Percentiles rank a stretch among this genome's conserved stretches.
phyloP scores from a whole-genome alignment of 2,329 filamentous ascomycete species.

The Leptographium radiaticola region DNA sequence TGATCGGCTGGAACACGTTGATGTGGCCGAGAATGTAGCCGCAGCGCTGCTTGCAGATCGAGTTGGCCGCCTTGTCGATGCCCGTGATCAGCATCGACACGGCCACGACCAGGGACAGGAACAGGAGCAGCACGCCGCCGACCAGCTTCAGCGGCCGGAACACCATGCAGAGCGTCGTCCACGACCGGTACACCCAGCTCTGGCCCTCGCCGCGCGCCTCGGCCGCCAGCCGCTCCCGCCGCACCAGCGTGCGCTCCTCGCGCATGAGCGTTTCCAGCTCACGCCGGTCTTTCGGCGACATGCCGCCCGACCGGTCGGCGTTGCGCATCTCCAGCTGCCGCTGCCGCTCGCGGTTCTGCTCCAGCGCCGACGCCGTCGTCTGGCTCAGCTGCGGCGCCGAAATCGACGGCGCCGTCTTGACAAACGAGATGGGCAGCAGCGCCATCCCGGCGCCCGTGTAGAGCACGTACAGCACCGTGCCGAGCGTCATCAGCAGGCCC shows the following conservation, averaged over 20 bases:
- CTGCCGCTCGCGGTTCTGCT: conserved; percentile 82
- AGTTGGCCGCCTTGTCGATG: conserved; percentile 95
- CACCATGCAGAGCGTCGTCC: conserved; percentile 69
- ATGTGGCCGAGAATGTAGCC: conserved; percentile 82
- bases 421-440: conserved; percentile 75
- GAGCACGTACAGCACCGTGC: conserved; percentile 71
- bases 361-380: conserved; percentile 66
- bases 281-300: conserved; percentile 74
- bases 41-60: conserved; percentile 77
- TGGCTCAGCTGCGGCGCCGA: conserved; percentile 69
- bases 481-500: conserved; percentile 77
- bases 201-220: conserved; percentile 70
- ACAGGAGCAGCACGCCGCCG: conserved; percentile 64
- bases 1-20: conserved; percentile 90
- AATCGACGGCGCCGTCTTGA: conserved; percentile 80
- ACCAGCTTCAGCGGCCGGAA: conserved; percentile 83
- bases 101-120: conserved; percentile 66
- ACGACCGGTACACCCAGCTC: conserved; percentile 57
- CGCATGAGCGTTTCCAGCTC: conserved; percentile 78
- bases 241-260: conserved; percentile 83
- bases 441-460: conserved; percentile 87
- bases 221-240: conserved; percentile 74
- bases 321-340: conserved; percentile 81
- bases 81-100: conserved; percentile 88
- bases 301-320: conserved; percentile 56